Evolutionary conservation across 345 rosid species (phyloP).

Genomic region (Citrus inodora): DNA sequence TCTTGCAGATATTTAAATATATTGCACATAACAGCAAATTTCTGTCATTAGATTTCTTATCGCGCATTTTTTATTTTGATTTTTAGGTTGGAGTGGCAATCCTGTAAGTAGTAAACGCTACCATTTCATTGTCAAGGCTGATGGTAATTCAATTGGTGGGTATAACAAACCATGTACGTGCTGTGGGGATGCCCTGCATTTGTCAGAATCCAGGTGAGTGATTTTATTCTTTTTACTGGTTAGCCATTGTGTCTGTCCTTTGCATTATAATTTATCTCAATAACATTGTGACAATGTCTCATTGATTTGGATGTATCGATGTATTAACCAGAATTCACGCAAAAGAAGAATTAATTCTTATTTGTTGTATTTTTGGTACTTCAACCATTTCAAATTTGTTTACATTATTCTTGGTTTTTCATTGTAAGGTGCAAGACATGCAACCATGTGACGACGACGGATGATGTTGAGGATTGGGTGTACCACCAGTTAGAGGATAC

Average conservation of each 20-base stretch:
- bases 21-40: not conserved
- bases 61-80: not conserved
- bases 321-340: not conserved
- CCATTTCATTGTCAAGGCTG: conserved; percentile 66
- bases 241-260: not conserved
- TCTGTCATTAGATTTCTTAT: not conserved
- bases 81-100: conserved; percentile 66
- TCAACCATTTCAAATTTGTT: not conserved
- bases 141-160: conserved; percentile 54
- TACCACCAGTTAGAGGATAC: conserved; percentile 61
- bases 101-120: conserved; percentile 65
- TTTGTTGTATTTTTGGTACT: not conserved
- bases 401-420: not conserved
- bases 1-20: not conserved
- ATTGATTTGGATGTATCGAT: not conserved
- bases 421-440: conserved; percentile 51
- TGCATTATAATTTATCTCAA: not conserved
- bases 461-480: conserved; percentile 61
- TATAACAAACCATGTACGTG: conserved; percentile 49
- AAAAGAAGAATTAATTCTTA: not conserved
- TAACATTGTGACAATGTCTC: not conserved
- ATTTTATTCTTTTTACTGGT: not conserved
- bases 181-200: conserved; percentile 49
- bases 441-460: conserved; percentile 38
- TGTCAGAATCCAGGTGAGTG: conserved; percentile 51